These are phyloP conservation scores for Magnaporthiopsis rhizophila DNA, from an alignment of 2,329 filamentous ascomycete genomes.

Conservation along the genomic window DNA sequence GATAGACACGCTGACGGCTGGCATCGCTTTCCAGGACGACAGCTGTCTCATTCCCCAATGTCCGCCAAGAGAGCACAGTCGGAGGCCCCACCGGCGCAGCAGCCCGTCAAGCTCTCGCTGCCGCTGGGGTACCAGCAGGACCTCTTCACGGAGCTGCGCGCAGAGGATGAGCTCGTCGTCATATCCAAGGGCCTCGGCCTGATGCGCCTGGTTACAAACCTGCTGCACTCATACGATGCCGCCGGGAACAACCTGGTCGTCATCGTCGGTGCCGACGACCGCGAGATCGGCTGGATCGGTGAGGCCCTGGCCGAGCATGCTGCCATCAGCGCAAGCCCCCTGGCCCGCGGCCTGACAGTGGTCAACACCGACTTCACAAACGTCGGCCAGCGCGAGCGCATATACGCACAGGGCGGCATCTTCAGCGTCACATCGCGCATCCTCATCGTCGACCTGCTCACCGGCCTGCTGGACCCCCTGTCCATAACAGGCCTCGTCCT, in stretches of 20 bases:
- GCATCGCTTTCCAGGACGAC: not conserved
- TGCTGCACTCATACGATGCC: slow-evolving; percentile 94
- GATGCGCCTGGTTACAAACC: slow-evolving; percentile 86
- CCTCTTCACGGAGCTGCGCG: slow-evolving; percentile 81
- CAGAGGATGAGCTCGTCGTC: slow-evolving; percentile 89
- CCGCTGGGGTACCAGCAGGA: slow-evolving; percentile 90
- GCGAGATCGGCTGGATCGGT: slow-evolving; percentile 94
- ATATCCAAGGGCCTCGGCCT: slow-evolving; percentile 88
- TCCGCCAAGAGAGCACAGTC: slow-evolving; percentile 10
- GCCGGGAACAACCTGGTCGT: slow-evolving; percentile 89
- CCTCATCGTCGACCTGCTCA: slow-evolving; percentile 85
- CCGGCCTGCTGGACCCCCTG: slow-evolving; percentile 70
- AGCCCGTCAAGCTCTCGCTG: slow-evolving; percentile 74
- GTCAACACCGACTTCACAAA: slow-evolving; percentile 94
- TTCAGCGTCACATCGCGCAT: slow-evolving; percentile 96
- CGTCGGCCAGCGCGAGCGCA: slow-evolving; percentile 78
- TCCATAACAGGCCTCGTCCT: slow-evolving; percentile 82
- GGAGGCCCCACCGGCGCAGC: slow-evolving; percentile 17
- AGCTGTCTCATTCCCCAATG: slow-evolving; percentile 9
- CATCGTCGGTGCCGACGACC: slow-evolving; percentile 80
- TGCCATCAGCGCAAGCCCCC: slow-evolving; percentile 74
- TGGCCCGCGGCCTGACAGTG: slow-evolving; percentile 76
- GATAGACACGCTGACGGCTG: too few relatives aligned
- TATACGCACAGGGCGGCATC: slow-evolving; percentile 83
- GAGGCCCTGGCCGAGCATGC: slow-evolving; percentile 94